A percentile compares a stretch with the other conserved stretches of the same genome.
Evolutionary conservation across 2,329 filamentous ascomycete species (phyloP).

Genomic region (Fusarium armeniacum): DNA sequence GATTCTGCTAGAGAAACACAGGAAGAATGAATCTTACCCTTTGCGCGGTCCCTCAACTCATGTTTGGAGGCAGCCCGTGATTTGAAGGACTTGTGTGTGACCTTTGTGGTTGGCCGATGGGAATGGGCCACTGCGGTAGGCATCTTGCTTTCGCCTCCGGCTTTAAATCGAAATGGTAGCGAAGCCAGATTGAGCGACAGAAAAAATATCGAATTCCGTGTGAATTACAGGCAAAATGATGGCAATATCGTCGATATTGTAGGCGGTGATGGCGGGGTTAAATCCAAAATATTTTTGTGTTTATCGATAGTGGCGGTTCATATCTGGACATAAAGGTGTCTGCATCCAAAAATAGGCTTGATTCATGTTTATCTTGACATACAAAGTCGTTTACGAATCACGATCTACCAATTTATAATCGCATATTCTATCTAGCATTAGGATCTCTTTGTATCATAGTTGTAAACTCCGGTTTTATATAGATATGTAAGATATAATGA

Average conservation of each 20-base stretch:
- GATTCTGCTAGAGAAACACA: neutral
- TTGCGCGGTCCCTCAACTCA: conserved; percentile 84
- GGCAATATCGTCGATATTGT: conserved; percentile 49
- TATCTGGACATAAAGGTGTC: conserved; percentile 17
- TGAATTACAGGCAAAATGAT: conserved; percentile 38
- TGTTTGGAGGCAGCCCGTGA: conserved; percentile 91
- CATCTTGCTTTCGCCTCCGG: conserved; percentile 81
- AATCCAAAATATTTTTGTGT: conserved; percentile 57
- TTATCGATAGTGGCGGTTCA: conserved; percentile 53
- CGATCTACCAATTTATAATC: neutral
- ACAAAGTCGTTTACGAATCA: neutral
- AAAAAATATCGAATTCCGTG: conserved; percentile 25
- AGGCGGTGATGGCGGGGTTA: conserved; percentile 56
- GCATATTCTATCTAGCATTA: neutral
- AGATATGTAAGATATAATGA: neutral
- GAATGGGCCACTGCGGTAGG: conserved; percentile 80
- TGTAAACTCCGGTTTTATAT: too few relatives aligned
- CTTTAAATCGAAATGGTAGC: conserved; percentile 90
- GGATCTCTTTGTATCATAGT: too few relatives aligned
- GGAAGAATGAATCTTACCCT: conserved; percentile 70
- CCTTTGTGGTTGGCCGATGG: conserved; percentile 93
- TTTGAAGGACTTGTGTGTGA: conserved; percentile 91
- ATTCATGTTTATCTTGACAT: neutral
- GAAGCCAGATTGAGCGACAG: conserved; percentile 70
- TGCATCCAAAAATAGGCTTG: neutral